Conservation (phyloP, 805 yeast genomes). For the Priceomyces carsonii region DNA sequence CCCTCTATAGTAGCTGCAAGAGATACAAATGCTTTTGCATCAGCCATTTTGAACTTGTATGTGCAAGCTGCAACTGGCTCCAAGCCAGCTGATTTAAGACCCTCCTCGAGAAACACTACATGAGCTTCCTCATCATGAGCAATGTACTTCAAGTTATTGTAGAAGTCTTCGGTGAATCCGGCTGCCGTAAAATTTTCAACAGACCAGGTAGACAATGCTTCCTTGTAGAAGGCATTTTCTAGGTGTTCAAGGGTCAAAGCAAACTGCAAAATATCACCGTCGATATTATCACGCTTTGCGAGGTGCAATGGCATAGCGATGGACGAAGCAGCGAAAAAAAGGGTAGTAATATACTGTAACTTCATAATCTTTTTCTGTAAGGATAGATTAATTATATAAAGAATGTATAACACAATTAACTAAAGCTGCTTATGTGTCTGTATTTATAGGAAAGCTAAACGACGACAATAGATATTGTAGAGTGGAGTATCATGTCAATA, state of each 20-base stretch:
- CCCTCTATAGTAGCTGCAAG: conserved; percentile 3
- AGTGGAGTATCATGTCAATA: no score
- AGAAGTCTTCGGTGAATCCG: not conserved
- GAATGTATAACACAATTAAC: no score
- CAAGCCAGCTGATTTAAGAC: conserved; percentile 2
- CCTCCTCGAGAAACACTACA: conserved; percentile 1
- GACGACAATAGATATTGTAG: no score
- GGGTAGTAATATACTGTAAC: no score
- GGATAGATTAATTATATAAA: no score
- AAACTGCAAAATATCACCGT: conserved; percentile 3
- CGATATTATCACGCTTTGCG: conserved; percentile 1
- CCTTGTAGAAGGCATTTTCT: conserved; percentile 2
- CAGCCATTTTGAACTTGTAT: not conserved
- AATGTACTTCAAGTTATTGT: conserved; percentile 1
- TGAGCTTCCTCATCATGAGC: conserved; percentile 2
- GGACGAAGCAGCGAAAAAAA: no score
- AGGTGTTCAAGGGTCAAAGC: conserved; percentile 3
- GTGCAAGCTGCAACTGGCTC: conserved; percentile 2
- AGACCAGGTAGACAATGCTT: conserved; percentile 2
- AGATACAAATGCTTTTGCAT: conserved; percentile 1
- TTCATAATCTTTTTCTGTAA: no score
- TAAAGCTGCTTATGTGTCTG: no score
- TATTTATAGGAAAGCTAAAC: no score
- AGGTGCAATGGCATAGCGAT: conserved; percentile 1
- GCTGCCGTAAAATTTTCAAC: conserved; percentile 3